Evolutionary conservation across 108 stramenopile genomes (phyloP), one percentile per base, ranked within the genome.

Genomic region (Seminavis robusta): DNA sequence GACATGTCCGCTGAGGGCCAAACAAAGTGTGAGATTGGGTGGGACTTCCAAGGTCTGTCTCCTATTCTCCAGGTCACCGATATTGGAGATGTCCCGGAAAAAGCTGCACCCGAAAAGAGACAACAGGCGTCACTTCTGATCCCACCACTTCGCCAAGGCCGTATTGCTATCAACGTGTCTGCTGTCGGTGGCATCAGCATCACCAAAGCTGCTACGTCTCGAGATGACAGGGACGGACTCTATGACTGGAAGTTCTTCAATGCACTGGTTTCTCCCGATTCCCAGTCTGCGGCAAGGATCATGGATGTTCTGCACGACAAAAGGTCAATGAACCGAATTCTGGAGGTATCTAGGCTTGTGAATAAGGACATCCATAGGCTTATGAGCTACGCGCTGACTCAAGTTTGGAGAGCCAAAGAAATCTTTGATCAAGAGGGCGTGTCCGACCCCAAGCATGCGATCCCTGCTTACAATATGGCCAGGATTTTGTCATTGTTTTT

Each of bases 161-260:
- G 89, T 8, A 56, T 94, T 38, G 85, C 84, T 29, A 64, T 88
- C 32, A 68, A 89, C 36, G 83, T 94, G 33, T 91, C 89, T 23
- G 66, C 86, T 41, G 87, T 94, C 17, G 93, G 93, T 26, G 93
- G 93, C 5, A 79, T 94, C 39, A 69, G 71, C 8, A 83, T 93
- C 31, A 77, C 73, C 36, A 81, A 88, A 55, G 87, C 91, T 8
- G 80, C 69, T 1, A 92, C 91, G 9, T 73, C 80, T 38, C 75
- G 91, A 17, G 86, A 92, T 45, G 73, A 92, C 47, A 83, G 82
- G 65, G 83, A 86, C 51, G 79, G 83, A 9, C 57, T 92, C 4
- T 92, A 83, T 51, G 86, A 87, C 55, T 92, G 86, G 86, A 84
- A 86, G 49, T 94, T 94, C 51, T 94, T 94, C 79, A 91, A 90